Evolutionary conservation across 2,329 filamentous ascomycete genomes (phyloP).

Genomic region (Penicillium capsulatum): DNA sequence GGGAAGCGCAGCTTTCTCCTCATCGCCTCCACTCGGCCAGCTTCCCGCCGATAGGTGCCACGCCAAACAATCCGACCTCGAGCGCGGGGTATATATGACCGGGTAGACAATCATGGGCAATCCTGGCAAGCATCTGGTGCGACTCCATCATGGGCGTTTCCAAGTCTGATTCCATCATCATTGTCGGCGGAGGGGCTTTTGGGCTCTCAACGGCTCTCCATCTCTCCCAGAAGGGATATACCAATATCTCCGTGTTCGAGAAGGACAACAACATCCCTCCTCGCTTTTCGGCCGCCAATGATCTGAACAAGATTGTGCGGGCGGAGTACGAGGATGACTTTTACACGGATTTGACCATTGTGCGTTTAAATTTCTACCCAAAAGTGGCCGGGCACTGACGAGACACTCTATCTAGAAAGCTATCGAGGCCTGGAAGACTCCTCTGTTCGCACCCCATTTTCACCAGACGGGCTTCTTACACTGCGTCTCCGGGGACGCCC

Average conservation of each 20-base stretch:
- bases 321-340: slow-evolving; percentile 57
- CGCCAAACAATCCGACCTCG: slow-evolving; percentile 7
- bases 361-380: slow-evolving; percentile 24
- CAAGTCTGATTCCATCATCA: slow-evolving; percentile 26
- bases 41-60: slow-evolving; percentile 12
- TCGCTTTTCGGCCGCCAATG: slow-evolving; percentile 53
- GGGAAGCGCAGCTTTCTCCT: slow-evolving; percentile 1
- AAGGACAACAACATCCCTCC: slow-evolving; percentile 46
- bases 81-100: slow-evolving; percentile 14
- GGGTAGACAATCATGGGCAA: neutral
- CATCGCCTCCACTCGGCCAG: slow-evolving; percentile 12
- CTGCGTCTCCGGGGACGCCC: slow-evolving; percentile 47
- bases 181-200: slow-evolving; percentile 49
- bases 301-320: slow-evolving; percentile 60
- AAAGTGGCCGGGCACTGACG: neutral
- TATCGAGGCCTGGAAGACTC: slow-evolving; percentile 51
- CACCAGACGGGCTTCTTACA: slow-evolving; percentile 52
- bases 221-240: slow-evolving; percentile 44
- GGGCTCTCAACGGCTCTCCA: slow-evolving; percentile 51
- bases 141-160: slow-evolving; percentile 17
- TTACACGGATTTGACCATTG: slow-evolving; percentile 53
- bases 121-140: neutral
- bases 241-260: slow-evolving; percentile 49
- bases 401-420: slow-evolving; percentile 40
- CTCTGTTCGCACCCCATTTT: slow-evolving; percentile 53